Percentiles rank a stretch among this genome's conserved stretches.
These are phyloP conservation scores for Microbotryum violaceum DNA, from an alignment of 1,284 basidiomycete species.

Conservation along the genomic window DNA sequence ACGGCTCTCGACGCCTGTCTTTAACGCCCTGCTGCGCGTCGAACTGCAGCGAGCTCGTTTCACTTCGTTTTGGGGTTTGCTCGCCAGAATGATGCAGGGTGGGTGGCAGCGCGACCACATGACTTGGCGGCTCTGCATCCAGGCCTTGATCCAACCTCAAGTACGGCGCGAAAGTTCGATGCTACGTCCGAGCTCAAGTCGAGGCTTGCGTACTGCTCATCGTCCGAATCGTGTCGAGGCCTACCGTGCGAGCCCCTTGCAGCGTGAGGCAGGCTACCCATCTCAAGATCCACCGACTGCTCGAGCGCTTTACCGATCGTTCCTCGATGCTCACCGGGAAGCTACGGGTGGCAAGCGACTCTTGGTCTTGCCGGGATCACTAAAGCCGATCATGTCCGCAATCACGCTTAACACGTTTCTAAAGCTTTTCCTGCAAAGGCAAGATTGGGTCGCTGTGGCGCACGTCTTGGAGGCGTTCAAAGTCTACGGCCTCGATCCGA, in stretches of 20 bases:
- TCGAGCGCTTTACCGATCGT: no score
- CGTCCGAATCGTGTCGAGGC: no score
- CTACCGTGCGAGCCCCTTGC: no score
- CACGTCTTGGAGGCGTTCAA: constrained; percentile 26
- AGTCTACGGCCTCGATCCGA: constrained; percentile 21
- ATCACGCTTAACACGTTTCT: constrained; percentile 3
- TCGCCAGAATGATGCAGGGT: constrained; percentile 4
- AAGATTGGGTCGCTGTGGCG: constrained; percentile 13
- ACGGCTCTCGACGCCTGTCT: not conserved
- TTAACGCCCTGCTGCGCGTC: constrained; percentile 21
- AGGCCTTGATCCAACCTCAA: not conserved
- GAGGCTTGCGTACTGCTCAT: no score
- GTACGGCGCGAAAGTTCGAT: no score
- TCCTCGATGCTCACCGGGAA: no score
- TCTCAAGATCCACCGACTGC: no score
- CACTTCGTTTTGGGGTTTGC: constrained; percentile 27
- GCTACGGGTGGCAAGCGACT: no score
- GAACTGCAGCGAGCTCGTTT: constrained; percentile 16
- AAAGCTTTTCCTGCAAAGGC: not conserved
- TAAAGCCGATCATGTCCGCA: not conserved
- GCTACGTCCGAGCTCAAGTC: no score
- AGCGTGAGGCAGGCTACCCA: no score
- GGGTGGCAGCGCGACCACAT: not conserved
- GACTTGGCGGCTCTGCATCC: constrained; percentile 13
- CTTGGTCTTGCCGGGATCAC: no score